Conservation (phyloP, 306 rosid genomes). For the Morella rubra region DNA sequence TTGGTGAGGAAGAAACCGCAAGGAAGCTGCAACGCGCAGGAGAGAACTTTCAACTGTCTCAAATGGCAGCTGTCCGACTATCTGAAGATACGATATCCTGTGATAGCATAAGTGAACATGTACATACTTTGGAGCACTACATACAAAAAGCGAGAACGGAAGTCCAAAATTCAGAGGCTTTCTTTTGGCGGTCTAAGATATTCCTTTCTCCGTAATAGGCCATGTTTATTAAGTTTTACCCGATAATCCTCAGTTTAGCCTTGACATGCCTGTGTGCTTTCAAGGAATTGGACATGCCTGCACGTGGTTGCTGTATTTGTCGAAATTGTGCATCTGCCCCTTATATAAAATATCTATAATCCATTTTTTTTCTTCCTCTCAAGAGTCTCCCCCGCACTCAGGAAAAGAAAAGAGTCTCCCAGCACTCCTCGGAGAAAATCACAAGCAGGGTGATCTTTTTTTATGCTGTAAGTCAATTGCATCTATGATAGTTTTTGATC, state of each 20-base stretch:
- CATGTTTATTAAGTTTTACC: background rate
- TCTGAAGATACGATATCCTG: slow-evolving; percentile 71
- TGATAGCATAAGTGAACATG: slow-evolving; percentile 61
- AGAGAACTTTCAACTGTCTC: slow-evolving; percentile 79
- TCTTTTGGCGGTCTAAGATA: slow-evolving; percentile 69
- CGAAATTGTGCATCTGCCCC: background rate
- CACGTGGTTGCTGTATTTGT: background rate
- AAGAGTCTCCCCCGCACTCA: background rate
- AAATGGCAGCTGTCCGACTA: slow-evolving; percentile 75
- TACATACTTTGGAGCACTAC: slow-evolving; percentile 75
- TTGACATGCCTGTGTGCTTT: background rate
- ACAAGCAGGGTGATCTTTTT: background rate
- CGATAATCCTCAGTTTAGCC: background rate
- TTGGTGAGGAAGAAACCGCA: slow-evolving; percentile 77
- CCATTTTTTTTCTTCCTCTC: background rate
- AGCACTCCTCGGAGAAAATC: background rate
- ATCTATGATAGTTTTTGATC: background rate
- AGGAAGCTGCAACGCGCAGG: slow-evolving; percentile 77
- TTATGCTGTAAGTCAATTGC: background rate
- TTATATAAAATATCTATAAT: background rate
- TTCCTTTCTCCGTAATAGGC: slow-evolving; percentile 41
- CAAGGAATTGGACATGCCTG: background rate
- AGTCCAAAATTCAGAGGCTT: slow-evolving; percentile 61
- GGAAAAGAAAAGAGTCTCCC: background rate
- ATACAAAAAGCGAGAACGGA: slow-evolving; percentile 46